Conservation (phyloP, 106 monocot species). For the Gastrodia elata region DNA sequence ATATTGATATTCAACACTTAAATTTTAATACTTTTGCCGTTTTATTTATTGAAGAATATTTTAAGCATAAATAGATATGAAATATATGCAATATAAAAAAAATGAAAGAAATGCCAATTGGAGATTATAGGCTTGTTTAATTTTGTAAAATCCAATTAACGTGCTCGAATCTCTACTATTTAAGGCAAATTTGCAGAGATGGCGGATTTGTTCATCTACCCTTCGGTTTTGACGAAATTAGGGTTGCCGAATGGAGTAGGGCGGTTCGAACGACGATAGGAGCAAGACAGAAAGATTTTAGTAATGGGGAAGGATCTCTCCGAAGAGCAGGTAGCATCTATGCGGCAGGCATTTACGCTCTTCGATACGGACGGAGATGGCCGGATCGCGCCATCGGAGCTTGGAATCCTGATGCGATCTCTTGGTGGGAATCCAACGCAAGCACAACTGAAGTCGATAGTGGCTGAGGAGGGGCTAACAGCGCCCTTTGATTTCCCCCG, state of each 20-base stretch:
- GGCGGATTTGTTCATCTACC: too few species aligned
- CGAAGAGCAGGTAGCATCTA: constrained; percentile 82
- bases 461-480: constrained; percentile 49
- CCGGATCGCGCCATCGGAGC: constrained; percentile 81
- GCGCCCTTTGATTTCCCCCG: constrained; percentile 86
- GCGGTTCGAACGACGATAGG: not conserved
- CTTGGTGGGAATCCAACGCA: constrained; percentile 95
- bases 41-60: too few species aligned
- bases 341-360: constrained; percentile 89
- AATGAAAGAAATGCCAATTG: too few species aligned
- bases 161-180: too few species aligned
- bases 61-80: too few species aligned
- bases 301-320: constrained; percentile 59
- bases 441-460: constrained; percentile 83
- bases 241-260: not conserved
- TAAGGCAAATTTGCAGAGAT: too few species aligned
- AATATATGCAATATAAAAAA: too few species aligned
- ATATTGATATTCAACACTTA: too few species aligned
- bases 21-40: too few species aligned
- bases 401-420: constrained; percentile 91
- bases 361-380: constrained; percentile 97
- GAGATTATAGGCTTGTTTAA: too few species aligned
- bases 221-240: too few species aligned
- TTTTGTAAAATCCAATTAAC: too few species aligned
- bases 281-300: not conserved